Conservation (phyloP, 169 alveolate species). For the Plasmodium sp. region DNA sequence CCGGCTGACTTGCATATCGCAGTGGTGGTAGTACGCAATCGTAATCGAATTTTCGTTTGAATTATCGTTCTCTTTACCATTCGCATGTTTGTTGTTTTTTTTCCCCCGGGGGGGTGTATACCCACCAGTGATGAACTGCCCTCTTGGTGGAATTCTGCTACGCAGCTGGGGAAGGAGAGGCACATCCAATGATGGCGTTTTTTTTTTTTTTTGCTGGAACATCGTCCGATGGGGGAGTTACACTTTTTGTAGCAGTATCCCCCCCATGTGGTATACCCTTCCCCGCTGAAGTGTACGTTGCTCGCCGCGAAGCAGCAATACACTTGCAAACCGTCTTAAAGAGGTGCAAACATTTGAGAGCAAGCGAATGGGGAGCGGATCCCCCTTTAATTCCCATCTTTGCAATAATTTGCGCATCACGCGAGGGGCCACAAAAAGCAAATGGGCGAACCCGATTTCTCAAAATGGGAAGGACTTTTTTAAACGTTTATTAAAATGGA, state of each 20-base stretch:
- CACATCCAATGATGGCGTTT: not conserved
- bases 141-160: not conserved
- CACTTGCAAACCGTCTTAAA: not conserved
- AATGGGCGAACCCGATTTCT: not conserved
- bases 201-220: too few species aligned
- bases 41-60: not conserved
- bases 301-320: not conserved
- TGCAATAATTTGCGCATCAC: not conserved
- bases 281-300: not conserved
- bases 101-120: not conserved
- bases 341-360: not conserved
- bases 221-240: too few species aligned
- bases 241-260: not conserved
- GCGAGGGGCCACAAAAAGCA: not conserved
- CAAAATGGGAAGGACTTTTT: not conserved
- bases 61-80: too few species aligned
- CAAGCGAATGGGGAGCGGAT: not conserved
- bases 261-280: not conserved
- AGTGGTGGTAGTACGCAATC: too few species aligned
- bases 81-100: not conserved
- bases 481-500: not conserved
- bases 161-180: not conserved
- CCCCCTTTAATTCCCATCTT: too few species aligned
- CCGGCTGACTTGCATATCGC: not conserved
- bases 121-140: not conserved